Evolutionary conservation across 441 rosid genomes (phyloP).

Genomic region (Cnidoscolus chayamansa): DNA sequence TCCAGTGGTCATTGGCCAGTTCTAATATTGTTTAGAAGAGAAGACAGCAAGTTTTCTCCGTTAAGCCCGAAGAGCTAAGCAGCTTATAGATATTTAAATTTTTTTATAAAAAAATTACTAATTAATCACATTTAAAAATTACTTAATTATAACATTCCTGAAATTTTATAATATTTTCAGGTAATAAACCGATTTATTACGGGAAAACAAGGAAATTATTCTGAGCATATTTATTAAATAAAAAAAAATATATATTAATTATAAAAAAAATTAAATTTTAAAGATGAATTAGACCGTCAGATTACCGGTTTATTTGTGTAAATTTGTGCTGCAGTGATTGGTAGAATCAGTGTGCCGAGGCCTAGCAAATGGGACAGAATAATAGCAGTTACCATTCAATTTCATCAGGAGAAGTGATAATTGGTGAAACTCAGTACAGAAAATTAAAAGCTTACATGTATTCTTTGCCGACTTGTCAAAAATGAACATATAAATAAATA

Average conservation of each 20-base stretch:
- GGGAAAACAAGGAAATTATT: constrained; percentile 72
- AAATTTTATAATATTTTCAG: constrained; percentile 65
- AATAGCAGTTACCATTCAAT: too few species aligned
- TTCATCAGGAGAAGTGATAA: background rate
- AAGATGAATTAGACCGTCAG: too few species aligned
- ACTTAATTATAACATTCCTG: constrained; percentile 26
- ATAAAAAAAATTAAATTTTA: too few species aligned
- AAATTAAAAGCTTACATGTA: constrained; percentile 15
- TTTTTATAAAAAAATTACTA: too few species aligned
- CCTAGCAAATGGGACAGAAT: too few species aligned
- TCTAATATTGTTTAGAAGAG: background rate
- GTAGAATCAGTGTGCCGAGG: too few species aligned
- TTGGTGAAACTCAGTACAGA: background rate
- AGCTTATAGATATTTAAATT: constrained; percentile 15
- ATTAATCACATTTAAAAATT: too few species aligned
- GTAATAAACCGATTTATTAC: constrained; percentile 47
- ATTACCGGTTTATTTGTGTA: too few species aligned
- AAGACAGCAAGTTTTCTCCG: too few species aligned
- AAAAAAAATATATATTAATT: too few species aligned
- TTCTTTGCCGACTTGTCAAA: background rate
- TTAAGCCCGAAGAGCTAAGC: constrained; percentile 9
- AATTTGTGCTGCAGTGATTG: too few species aligned
- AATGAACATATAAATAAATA: background rate
- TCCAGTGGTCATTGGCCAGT: background rate
- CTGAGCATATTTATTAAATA: constrained; percentile 25